phyloP scores from a whole-genome alignment of 805 yeast genomes.

The Candida maltosa region DNA sequence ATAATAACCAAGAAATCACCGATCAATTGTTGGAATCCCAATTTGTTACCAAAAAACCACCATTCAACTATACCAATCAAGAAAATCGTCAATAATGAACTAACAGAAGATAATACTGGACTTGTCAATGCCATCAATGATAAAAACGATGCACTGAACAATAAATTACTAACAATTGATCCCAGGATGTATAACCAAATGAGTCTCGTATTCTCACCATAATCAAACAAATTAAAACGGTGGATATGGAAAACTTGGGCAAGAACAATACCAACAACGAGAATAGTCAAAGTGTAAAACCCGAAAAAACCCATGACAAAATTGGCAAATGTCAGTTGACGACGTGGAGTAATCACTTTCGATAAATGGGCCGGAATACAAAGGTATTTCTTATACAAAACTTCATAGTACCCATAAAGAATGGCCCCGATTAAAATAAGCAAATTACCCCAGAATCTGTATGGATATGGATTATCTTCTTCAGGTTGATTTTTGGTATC shows the following conservation, averaged over 20 bases:
- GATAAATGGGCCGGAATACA: conserved; percentile 66
- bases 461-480: conserved; percentile 43
- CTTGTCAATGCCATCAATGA: conserved; percentile 80
- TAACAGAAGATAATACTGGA: conserved; percentile 74
- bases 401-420: conserved; percentile 80
- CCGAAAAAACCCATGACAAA: conserved; percentile 72
- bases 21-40: conserved; percentile 53
- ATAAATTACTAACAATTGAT: conserved; percentile 60
- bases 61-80: conserved; percentile 78
- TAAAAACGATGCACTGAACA: conserved; percentile 69
- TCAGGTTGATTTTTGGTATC: conserved; percentile 10
- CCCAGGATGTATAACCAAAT: conserved; percentile 46
- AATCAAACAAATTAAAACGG: conserved; percentile 50
- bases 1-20: conserved; percentile 69
- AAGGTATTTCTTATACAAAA: conserved; percentile 67
- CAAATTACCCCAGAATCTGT: conserved; percentile 64
- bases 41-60: conserved; percentile 55
- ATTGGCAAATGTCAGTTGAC: conserved; percentile 80
- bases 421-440: conserved; percentile 73
- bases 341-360: conserved; percentile 44
- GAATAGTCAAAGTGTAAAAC: conserved; percentile 30
- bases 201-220: conserved; percentile 31
- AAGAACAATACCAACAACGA: conserved; percentile 38
- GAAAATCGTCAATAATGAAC: conserved; percentile 71
- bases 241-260: conserved; percentile 57